These are phyloP conservation scores for Xylaria polymorpha DNA, from an alignment of 2,329 filamentous ascomycete genomes.

Conservation along the genomic window DNA sequence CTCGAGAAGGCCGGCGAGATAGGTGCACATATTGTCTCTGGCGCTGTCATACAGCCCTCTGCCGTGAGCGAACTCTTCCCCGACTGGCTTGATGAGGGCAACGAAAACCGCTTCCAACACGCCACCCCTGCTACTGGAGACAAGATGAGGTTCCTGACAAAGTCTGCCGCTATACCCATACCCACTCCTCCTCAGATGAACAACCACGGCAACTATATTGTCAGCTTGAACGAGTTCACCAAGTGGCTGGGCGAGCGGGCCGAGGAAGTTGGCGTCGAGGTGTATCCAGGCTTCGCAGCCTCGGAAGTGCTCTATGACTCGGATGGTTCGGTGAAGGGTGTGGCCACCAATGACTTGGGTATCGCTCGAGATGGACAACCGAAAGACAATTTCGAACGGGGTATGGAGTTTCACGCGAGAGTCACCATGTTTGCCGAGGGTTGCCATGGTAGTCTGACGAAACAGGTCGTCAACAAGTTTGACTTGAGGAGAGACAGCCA, in stretches of 20 bases:
- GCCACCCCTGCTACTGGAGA: conserved; percentile 86
- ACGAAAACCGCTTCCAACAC: conserved; percentile 86
- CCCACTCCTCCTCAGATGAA: conserved; percentile 96
- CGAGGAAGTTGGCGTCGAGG: conserved; percentile 95
- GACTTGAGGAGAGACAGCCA: conserved; percentile 89
- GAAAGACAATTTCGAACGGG: conserved; percentile 91
- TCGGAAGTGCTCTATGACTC: conserved; percentile 88
- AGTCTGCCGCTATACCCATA: conserved; percentile 79
- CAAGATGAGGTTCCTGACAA: conserved; percentile 93
- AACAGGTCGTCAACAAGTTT: conserved; percentile 94
- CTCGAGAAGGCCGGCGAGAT: conserved; percentile 96
- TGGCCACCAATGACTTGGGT: conserved; percentile 95
- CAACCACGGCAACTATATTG: conserved; percentile 97
- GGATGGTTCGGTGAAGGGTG: conserved; percentile 90
- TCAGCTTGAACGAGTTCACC: conserved; percentile 92
- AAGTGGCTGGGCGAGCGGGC: conserved; percentile 96
- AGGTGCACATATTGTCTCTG: conserved; percentile 93
- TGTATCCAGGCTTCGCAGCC: conserved; percentile 95
- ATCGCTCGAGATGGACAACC: conserved; percentile 83
- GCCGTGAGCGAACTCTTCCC: conserved; percentile 91
- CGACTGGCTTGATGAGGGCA: conserved; percentile 91
- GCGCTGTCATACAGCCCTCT: conserved; percentile 91
- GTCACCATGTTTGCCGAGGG: conserved; percentile 94
- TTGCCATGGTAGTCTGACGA: conserved; percentile 93
- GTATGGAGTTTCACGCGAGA: conserved; percentile 97